Base-by-base conservation (phyloP, 1,284 basidiomycete genomes). In the Irpex sp. region DNA sequence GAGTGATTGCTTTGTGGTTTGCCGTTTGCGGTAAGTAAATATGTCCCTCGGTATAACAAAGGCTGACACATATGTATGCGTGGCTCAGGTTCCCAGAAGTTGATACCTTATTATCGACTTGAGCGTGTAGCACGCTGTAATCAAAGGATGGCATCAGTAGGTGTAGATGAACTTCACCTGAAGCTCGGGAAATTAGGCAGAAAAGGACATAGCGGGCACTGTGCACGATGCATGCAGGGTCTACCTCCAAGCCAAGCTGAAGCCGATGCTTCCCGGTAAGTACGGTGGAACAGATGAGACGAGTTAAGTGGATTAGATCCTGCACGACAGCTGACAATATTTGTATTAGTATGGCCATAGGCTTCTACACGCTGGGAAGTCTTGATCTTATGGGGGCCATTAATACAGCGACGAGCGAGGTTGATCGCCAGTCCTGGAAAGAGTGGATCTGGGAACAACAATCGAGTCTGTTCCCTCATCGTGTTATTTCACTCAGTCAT, bases 371-470 rank as follows among this genome's bases (percentile, higher is more conserved):
- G 67, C 77, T 96, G 13, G 89, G 92, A 1, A 83, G 85, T 0
- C 76, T 96, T 33, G 94, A 95, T 70, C 76, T 96, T 15, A 79
- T 93, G 5, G 86, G 82, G 7, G 72, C 79, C 0, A 69, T 92
- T 3, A 72, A 83, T 8, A 74, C 77, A 5, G 83, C 83, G 64
- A 81, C 81, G 3, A 80, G 71, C 4, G 71, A 78, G 7, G 68
- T 72, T 5, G 86, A 92, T 62, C 82, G 84, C n/a, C 75, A 82
- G 39, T 74, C 72, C 3, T 95, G 92, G 91, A 79, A 78, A 61
- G 81, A 86, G 60, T 97, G 95, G 95, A 84, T 98, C 57, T 97
- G 95, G 92, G 83, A 81, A 13, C 88, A 95, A 72, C 92, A 95
- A 69, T 82, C 83, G 51, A 77, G 88, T 89, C 68, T 60, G 81